Percentiles rank a stretch among this genome's conserved stretches.
phyloP scores from a whole-genome alignment of 441 rosid genomes.

The Metrosideros polymorpha region DNA sequence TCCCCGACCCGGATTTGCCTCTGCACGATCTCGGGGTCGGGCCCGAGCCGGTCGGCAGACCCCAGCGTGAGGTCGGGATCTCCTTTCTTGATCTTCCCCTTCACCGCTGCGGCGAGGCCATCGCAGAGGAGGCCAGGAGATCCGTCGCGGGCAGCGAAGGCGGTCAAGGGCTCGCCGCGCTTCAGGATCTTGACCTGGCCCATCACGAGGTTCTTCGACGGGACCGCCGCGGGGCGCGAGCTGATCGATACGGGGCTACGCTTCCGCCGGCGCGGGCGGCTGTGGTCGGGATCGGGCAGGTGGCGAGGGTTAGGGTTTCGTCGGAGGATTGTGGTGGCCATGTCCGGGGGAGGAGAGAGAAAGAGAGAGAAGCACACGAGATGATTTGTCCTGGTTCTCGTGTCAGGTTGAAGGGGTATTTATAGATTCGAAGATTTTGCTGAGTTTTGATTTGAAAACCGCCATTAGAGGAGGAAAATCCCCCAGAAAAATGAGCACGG shows the following conservation, averaged over 20 bases:
- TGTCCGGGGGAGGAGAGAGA: neutral
- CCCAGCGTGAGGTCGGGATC: slow-evolving; percentile 22
- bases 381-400: too few species aligned
- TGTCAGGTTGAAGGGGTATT: rapidly evolving
- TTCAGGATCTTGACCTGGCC: slow-evolving; percentile 60
- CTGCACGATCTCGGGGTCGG: slow-evolving; percentile 32
- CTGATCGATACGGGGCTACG: neutral
- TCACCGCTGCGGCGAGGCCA: neutral
- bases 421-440: neutral
- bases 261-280: neutral
- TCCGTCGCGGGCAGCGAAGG: neutral
- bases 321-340: slow-evolving; percentile 4
- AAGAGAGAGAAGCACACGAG: neutral
- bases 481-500: neutral
- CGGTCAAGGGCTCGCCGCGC: slow-evolving; percentile 45
- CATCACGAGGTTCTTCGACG: slow-evolving; percentile 29
- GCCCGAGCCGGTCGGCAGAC: slow-evolving; percentile 41
- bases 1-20: slow-evolving; percentile 20
- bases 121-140: neutral
- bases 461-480: neutral
- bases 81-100: neutral
- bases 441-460: neutral
- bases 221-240: slow-evolving; percentile 13
- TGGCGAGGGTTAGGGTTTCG: neutral
- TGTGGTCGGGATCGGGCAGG: neutral